Conservation (phyloP, 805 yeast species). For the Pichia sporocuriosa region DNA sequence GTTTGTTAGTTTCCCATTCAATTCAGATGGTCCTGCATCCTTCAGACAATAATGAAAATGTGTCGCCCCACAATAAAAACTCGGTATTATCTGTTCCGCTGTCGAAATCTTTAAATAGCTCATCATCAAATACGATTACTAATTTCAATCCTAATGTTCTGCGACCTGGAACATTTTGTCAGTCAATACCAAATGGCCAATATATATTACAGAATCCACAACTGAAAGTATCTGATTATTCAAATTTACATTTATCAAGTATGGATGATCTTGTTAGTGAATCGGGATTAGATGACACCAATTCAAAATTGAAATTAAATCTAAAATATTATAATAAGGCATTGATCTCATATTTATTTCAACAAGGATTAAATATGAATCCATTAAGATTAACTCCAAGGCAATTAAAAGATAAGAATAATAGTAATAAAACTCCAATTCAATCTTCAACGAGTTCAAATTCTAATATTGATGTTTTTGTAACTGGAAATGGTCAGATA, state of each 20-base stretch:
- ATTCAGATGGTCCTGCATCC: too few relatives aligned
- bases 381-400: constrained; percentile 19
- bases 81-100: not conserved
- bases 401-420: constrained; percentile 6
- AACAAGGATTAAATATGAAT: constrained; percentile 26
- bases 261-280: constrained; percentile 24
- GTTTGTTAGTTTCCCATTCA: too few relatives aligned
- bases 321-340: constrained; percentile 24
- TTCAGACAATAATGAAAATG: not conserved
- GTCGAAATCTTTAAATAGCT: not conserved
- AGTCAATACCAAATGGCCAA: not conserved
- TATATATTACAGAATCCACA: not conserved
- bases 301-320: constrained; percentile 10
- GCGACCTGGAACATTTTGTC: too few relatives aligned
- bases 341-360: constrained; percentile 19
- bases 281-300: constrained; percentile 17
- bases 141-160: too few relatives aligned
- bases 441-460: constrained; percentile 8
- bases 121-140: too few relatives aligned
- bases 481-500: constrained; percentile 31
- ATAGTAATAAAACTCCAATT: not conserved
- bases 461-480: constrained; percentile 19
- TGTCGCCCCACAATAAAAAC: not conserved
- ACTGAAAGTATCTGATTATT: constrained; percentile 1
- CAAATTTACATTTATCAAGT: constrained; percentile 10